phyloP scores from a whole-genome alignment of 305 asterid species.

The Fraxinus paxiana region DNA sequence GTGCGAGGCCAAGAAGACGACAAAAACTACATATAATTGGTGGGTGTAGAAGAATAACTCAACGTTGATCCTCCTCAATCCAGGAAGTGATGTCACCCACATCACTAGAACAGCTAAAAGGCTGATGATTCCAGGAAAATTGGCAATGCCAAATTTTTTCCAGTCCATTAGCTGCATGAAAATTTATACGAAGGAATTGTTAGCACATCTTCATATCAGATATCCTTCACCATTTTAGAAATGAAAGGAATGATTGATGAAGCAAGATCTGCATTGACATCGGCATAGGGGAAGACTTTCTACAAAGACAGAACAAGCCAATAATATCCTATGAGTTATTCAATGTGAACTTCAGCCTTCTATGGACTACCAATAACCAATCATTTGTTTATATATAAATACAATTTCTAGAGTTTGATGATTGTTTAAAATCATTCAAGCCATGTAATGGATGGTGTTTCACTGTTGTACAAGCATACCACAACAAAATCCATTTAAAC shows the following conservation, averaged over 20 bases:
- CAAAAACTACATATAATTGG: constrained; percentile 62
- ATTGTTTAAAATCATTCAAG: not conserved
- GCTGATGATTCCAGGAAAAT: constrained; percentile 73
- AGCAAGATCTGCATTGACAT: not conserved
- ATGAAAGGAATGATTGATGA: not conserved
- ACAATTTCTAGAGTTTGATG: not conserved
- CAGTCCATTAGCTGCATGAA: constrained; percentile 53
- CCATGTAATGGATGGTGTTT: not conserved
- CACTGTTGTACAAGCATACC: not conserved
- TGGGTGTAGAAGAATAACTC: constrained; percentile 85
- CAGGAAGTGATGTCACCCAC: constrained; percentile 89
- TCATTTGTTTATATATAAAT: not conserved
- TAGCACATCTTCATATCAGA: not conserved
- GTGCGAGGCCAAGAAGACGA: constrained; percentile 64
- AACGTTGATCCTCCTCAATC: constrained; percentile 62
- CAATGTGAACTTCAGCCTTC: not conserved
- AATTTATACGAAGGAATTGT: not conserved
- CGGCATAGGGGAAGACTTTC: not conserved
- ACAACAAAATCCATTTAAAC: not conserved
- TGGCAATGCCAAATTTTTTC: constrained; percentile 53
- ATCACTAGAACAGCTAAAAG: constrained; percentile 62
- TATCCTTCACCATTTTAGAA: not conserved
- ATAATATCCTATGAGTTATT: not conserved
- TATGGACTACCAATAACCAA: not conserved
- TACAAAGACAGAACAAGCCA: not conserved